Base-by-base conservation (phyloP, 2,329 filamentous ascomycete genomes). In the Lasiodiplodia sp. region DNA sequence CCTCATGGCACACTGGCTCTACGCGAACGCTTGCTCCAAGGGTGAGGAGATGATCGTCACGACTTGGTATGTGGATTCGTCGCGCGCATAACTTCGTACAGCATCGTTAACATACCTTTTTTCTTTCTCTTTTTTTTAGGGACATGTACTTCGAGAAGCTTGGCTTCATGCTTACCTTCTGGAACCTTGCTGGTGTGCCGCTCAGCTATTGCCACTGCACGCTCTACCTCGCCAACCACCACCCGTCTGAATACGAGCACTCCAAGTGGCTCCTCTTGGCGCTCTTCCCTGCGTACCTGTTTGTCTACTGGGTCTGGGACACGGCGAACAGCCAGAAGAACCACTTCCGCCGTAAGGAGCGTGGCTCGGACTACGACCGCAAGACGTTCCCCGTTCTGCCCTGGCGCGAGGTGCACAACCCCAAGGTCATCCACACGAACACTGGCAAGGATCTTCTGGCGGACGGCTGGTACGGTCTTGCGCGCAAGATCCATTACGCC, bases 131-230 rank as follows among this genome's bases (percentile, higher is more conserved):
- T 28, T 8, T 8, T 12, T 31, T n/a, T 66, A 88, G 87, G 91
- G 94, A 97, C 76, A 97, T 97, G 91, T 97, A 96, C 85, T 95
- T 93, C 75, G 94, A 97, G 85, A 97, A 97, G 83, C 94, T 92
- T 88, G 94, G 94, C 65, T 97, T 97, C 85, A 97, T 97, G 94
- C 88, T 97, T 73, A 96, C 96, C 80, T 97, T 97, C 88, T 97
- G 94, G 94, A 97, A 97, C 82, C 85, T 97, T 78, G 93, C 94
- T 57, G 94, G 94, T 73, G 94, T 97, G 31, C 94, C 94, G 16
- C 86, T 97, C 65, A 94, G 90, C 67, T 97, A 97, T 86, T 97
- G 93, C 84, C 94, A 97, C 85, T 96, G 92, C 87, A 95, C 92
- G 60, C 89, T 97, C 75, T 97, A 92, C 82, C 87, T 97, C 63